A percentile compares a stretch with the other conserved stretches of the same genome.
phyloP scores from a whole-genome alignment of 371 early-diverging fungal species.

The Vairimorpha necatrix region DNA sequence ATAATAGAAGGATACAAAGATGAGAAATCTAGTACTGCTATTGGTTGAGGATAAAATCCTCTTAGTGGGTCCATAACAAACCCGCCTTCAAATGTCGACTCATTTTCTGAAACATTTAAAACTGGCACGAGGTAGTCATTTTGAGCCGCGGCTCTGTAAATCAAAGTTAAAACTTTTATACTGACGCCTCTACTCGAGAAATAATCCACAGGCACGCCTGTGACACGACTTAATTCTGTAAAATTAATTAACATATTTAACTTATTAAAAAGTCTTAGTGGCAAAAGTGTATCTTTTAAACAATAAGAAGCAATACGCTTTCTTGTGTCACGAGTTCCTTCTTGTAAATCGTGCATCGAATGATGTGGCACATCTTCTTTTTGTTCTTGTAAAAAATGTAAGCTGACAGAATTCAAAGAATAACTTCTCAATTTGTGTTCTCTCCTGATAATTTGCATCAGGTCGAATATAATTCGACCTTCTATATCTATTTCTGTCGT shows the following conservation, averaged over 20 bases:
- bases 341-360: slow-evolving; percentile 87
- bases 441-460: slow-evolving; percentile 85
- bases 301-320: slow-evolving; percentile 94
- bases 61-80: slow-evolving; percentile 93
- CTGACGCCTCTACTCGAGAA: slow-evolving; percentile 87
- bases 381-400: slow-evolving; percentile 91
- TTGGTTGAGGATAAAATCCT: slow-evolving; percentile 88
- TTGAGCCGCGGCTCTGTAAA: slow-evolving; percentile 78
- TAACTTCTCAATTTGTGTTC: slow-evolving; percentile 93
- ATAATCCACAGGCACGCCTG: slow-evolving; percentile 85
- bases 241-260: slow-evolving; percentile 92
- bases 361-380: slow-evolving; percentile 99
- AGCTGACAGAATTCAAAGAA: slow-evolving; percentile 88
- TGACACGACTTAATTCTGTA: slow-evolving; percentile 96
- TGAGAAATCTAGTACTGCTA: slow-evolving; percentile 95
- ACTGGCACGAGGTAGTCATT: slow-evolving; percentile 83
- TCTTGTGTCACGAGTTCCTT: slow-evolving; percentile 85
- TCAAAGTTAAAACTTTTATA: slow-evolving; percentile 90
- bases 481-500: slow-evolving; percentile 78
- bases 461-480: slow-evolving; percentile 88
- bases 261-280: slow-evolving; percentile 85
- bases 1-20: slow-evolving; percentile 99
- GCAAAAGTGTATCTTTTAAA: slow-evolving; percentile 92
- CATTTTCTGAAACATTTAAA: slow-evolving; percentile 69
- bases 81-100: slow-evolving; percentile 92